Conservation (phyloP, 495 filamentous ascomycete species). For the Penicillium silybi region DNA sequence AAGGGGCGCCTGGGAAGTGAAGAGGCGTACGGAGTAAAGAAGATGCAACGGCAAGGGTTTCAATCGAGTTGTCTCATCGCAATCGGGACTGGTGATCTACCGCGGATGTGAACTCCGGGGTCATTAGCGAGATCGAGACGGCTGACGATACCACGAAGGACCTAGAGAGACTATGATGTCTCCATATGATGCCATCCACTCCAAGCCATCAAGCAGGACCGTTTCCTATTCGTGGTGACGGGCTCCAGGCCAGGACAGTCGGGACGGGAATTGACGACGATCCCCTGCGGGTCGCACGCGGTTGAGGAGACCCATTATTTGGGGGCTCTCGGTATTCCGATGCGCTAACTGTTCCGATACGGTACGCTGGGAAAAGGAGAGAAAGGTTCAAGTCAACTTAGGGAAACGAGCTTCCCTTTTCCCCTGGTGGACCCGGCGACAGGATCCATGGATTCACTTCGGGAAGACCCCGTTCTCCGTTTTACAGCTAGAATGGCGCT, state of each 20-base stretch:
- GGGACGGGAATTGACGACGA: constrained; percentile 10
- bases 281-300: constrained; percentile 9
- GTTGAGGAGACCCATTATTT: background rate
- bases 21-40: background rate
- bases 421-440: constrained; percentile 16
- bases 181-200: background rate
- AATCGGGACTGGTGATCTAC: constrained; percentile 20
- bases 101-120: constrained; percentile 12
- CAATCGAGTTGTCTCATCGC: background rate
- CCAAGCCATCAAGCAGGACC: background rate
- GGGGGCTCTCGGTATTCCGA: constrained; percentile 6
- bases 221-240: background rate
- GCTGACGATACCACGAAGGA: background rate
- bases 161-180: background rate
- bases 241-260: background rate
- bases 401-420: constrained; percentile 23
- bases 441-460: constrained; percentile 6
- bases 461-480: constrained; percentile 20
- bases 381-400: constrained; percentile 3
- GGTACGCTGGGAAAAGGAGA: background rate
- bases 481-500: constrained; percentile 29
- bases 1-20: too few relatives aligned
- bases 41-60: background rate
- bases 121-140: constrained; percentile 20
- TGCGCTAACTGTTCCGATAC: constrained; percentile 2